phyloP scores from a whole-genome alignment of 2,329 filamentous ascomycete species.

The Ceratocystis variospora region DNA sequence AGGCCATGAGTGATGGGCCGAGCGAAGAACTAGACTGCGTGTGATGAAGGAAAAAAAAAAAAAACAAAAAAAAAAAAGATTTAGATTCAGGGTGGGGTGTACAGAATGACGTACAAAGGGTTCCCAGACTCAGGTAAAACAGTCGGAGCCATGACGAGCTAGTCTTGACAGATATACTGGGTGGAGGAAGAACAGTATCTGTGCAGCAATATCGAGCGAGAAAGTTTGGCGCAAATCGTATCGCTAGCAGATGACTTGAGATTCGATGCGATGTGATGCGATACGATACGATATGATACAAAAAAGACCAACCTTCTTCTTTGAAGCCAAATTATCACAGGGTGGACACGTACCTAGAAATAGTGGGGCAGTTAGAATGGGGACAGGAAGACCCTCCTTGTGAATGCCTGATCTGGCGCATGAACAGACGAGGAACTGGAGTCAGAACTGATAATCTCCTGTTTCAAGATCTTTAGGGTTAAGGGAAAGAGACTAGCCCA shows the following conservation, averaged over 20 bases:
- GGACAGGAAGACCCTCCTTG: too few relatives aligned
- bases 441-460: too few relatives aligned
- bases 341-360: neutral
- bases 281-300: too few relatives aligned
- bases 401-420: too few relatives aligned
- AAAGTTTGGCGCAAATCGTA: neutral
- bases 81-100: neutral
- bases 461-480: too few relatives aligned
- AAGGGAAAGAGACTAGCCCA: too few relatives aligned
- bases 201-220: neutral
- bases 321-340: neutral
- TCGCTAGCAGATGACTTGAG: too few relatives aligned
- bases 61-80: neutral
- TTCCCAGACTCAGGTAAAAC: slow-evolving; percentile 35
- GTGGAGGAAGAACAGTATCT: neutral
- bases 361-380: too few relatives aligned
- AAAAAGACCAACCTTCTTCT: neutral
- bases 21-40: neutral
- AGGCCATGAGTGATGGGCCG: neutral
- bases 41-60: neutral
- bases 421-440: too few relatives aligned
- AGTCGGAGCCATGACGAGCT: slow-evolving; percentile 31
- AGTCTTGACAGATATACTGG: neutral
- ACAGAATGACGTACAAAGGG: slow-evolving; percentile 30
- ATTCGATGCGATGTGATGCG: too few relatives aligned